Conservation (phyloP, 106 monocot species). For the Platanthera guangdongensis region DNA sequence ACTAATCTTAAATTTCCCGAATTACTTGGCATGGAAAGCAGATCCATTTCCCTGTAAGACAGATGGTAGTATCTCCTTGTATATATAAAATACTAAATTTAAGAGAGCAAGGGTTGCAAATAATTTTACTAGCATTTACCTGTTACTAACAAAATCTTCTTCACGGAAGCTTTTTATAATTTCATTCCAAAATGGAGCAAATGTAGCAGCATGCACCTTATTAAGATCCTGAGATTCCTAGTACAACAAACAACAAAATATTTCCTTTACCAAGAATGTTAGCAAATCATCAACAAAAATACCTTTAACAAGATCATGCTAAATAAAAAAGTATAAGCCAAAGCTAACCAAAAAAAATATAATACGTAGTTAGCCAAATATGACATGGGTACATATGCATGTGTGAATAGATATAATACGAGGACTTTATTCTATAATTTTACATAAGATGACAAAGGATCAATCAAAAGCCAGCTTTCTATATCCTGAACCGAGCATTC, state of each 20-base stretch:
- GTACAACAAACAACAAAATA: background rate
- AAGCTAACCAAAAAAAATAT: background rate
- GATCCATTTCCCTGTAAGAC: slow-evolving; percentile 79
- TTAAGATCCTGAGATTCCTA: slow-evolving; percentile 37
- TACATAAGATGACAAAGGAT: slow-evolving; percentile 74
- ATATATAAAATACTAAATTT: background rate
- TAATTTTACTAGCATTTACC: slow-evolving; percentile 28
- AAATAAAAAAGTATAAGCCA: background rate
- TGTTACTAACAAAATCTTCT: slow-evolving; percentile 90
- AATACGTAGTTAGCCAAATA: background rate
- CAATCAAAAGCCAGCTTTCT: slow-evolving; percentile 56
- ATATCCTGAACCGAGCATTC: slow-evolving; percentile 32
- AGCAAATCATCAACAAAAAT: background rate
- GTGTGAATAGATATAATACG: too few relatives aligned
- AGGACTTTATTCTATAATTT: too few relatives aligned
- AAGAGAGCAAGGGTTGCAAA: background rate
- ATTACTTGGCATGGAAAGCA: slow-evolving; percentile 87
- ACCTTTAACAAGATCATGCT: background rate
- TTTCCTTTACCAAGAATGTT: background rate
- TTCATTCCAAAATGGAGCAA: slow-evolving; percentile 98
- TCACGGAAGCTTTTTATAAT: slow-evolving; percentile 92
- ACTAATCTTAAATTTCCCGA: slow-evolving; percentile 69
- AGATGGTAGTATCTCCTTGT: background rate
- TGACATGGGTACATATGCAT: background rate
- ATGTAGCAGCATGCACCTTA: slow-evolving; percentile 62